Percentiles rank a stretch among this genome's conserved stretches.
These are phyloP conservation scores for Penicillium cataractarum DNA, from an alignment of 495 filamentous ascomycete species.

Conservation along the genomic window DNA sequence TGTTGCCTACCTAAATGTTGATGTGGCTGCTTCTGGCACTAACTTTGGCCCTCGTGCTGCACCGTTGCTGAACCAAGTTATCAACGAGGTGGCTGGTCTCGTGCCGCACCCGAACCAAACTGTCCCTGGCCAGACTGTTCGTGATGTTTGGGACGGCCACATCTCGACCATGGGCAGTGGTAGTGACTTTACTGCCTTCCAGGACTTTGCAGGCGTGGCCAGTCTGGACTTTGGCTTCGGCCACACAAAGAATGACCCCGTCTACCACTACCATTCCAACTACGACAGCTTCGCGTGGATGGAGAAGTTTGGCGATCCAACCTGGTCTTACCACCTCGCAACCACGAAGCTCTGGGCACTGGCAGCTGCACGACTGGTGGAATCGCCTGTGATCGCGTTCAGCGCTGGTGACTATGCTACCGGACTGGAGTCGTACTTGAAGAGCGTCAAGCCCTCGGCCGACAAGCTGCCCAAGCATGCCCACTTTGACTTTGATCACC, in stretches of 20 bases:
- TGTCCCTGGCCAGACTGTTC: constrained; percentile 64
- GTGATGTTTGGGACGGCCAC: constrained; percentile 61
- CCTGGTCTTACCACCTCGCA: constrained; percentile 63
- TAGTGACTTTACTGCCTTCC: constrained; percentile 75
- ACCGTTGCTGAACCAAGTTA: constrained; percentile 76
- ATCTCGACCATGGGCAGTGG: constrained; percentile 72
- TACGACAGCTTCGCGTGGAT: constrained; percentile 80
- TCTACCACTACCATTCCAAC: constrained; percentile 80
- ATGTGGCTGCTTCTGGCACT: constrained; percentile 61
- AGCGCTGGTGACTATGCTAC: constrained; percentile 53
- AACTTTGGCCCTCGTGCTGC: constrained; percentile 54
- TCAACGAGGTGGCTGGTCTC: constrained; percentile 68
- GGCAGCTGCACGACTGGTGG: constrained; percentile 49
- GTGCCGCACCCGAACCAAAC: constrained; percentile 81
- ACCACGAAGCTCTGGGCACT: constrained; percentile 61
- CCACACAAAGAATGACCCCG: constrained; percentile 44
- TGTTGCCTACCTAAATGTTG: constrained; percentile 75
- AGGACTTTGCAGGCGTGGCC: constrained; percentile 71
- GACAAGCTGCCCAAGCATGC: constrained; percentile 27
- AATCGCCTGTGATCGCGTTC: constrained; percentile 51
- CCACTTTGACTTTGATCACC: constrained; percentile 46
- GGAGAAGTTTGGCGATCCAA: constrained; percentile 66
- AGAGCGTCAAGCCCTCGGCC: constrained; percentile 54
- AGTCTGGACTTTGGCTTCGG: constrained; percentile 65
- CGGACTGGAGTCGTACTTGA: constrained; percentile 52